Conservation (phyloP, 1,284 basidiomycete species). For the Cerioporus squamosus region DNA sequence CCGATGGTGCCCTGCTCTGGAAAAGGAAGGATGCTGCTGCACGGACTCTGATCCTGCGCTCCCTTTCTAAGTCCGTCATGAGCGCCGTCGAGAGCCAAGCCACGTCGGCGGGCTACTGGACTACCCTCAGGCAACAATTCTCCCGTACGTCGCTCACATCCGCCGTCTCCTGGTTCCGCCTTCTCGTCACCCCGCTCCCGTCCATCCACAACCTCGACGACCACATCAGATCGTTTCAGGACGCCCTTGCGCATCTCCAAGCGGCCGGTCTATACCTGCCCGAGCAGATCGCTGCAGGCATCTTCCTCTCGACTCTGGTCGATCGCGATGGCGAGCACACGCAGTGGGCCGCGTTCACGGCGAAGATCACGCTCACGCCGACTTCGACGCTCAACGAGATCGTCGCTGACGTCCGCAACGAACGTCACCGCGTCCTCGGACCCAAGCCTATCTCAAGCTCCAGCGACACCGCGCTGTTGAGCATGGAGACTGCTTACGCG, state of each 20-base stretch:
- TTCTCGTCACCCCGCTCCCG: conserved; percentile 3
- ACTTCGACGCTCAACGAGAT: conserved; percentile 4
- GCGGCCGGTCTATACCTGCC: background rate
- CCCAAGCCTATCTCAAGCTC: background rate
- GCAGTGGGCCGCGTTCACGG: conserved; percentile 1
- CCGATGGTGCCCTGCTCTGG: background rate
- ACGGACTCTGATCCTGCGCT: background rate
- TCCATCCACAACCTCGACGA: conserved; percentile 1
- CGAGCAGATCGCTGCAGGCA: background rate
- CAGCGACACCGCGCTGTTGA: background rate
- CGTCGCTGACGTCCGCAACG: conserved; percentile 6
- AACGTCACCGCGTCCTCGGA: conserved; percentile 4
- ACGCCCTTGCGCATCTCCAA: background rate
- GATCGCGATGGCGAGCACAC: conserved; percentile 1
- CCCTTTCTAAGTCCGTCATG: background rate
- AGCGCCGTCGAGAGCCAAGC: background rate
- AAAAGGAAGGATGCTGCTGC: conserved; percentile 1
- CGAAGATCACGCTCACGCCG: conserved; percentile 3
- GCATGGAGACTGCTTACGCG: background rate
- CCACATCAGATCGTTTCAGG: conserved; percentile 3
- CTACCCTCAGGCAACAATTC: conserved; percentile 2
- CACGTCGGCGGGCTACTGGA: background rate
- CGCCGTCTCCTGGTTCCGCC: background rate
- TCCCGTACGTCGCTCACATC: conserved; percentile 7
- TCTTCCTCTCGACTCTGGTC: conserved; percentile 7